These are phyloP conservation scores for Angophora floribunda DNA, from an alignment of 345 rosid genomes.

Conservation along the genomic window DNA sequence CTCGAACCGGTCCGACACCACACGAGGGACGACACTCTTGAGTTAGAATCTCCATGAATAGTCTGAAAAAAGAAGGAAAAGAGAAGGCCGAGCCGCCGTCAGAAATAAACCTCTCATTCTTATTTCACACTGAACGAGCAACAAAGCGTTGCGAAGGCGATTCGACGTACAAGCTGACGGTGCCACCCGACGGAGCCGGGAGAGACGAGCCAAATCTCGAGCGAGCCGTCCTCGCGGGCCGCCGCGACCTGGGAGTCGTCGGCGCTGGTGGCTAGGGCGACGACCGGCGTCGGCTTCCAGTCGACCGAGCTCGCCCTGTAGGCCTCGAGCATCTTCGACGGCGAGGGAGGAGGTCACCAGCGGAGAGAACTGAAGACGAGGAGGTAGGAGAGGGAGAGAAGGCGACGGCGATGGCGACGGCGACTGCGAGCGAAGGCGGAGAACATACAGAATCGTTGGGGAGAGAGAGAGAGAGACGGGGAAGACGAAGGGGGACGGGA, in stretches of 20 bases:
- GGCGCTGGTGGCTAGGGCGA: conserved; percentile 72
- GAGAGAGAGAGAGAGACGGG: background rate
- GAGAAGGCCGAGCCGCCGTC: background rate
- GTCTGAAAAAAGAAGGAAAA: conserved; percentile 26
- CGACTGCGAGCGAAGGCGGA: background rate
- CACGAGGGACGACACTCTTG: conserved; percentile 75
- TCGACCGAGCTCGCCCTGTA: conserved; percentile 66
- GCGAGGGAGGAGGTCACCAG: conserved; percentile 37
- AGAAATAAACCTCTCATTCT: background rate
- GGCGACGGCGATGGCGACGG: background rate
- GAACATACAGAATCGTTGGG: background rate
- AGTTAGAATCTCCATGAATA: conserved; percentile 65
- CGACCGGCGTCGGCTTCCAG: conserved; percentile 89
- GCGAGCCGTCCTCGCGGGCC: conserved; percentile 87
- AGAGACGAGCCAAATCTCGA: conserved; percentile 96
- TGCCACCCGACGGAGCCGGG: conserved; percentile 97
- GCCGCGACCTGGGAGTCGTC: conserved; percentile 79
- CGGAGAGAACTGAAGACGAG: conserved; percentile 57
- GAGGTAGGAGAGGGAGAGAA: background rate
- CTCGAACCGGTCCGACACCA: conserved; percentile 57
- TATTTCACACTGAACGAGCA: background rate
- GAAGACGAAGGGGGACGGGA: background rate
- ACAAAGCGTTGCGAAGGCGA: background rate
- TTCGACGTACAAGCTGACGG: conserved; percentile 67
- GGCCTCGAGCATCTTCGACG: conserved; percentile 36